These are phyloP conservation scores for Populus tomentosa DNA, from an alignment of 441 rosid genomes.

Conservation along the genomic window DNA sequence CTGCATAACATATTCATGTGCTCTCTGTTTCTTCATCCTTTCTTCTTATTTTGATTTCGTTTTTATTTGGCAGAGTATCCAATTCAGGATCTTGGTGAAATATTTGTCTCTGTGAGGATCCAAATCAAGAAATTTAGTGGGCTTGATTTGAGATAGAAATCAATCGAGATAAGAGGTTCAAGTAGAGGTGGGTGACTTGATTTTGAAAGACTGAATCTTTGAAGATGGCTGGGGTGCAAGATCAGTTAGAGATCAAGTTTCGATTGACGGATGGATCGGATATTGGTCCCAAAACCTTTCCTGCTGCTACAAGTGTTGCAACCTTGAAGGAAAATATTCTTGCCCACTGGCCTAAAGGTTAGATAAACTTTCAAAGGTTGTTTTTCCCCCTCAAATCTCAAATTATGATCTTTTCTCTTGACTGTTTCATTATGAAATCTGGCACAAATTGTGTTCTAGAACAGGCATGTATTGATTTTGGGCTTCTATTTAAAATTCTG, in stretches of 20 bases:
- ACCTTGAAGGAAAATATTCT: constrained; percentile 89
- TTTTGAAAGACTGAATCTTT: constrained; percentile 15
- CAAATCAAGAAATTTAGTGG: constrained; percentile 13
- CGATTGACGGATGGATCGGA: constrained; percentile 88
- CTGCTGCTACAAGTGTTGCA: constrained; percentile 77
- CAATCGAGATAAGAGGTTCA: constrained; percentile 21
- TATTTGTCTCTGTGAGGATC: constrained; percentile 14
- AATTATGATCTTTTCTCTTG: neutral
- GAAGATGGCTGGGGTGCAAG: constrained; percentile 68
- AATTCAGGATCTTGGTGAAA: constrained; percentile 19
- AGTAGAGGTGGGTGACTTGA: constrained; percentile 25
- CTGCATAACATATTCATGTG: neutral
- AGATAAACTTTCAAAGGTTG: constrained; percentile 12
- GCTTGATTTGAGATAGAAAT: constrained; percentile 19
- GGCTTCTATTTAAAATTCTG: neutral
- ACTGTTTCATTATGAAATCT: neutral
- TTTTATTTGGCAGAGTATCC: constrained; percentile 27
- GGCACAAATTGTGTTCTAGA: neutral
- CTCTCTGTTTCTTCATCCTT: neutral
- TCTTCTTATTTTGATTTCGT: neutral
- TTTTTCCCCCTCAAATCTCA: neutral
- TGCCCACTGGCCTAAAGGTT: constrained; percentile 97
- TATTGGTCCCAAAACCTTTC: constrained; percentile 88
- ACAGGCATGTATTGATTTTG: neutral
- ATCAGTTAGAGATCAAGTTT: constrained; percentile 90